Percentiles rank a stretch among this genome's conserved stretches.
These are phyloP conservation scores for Pleodorina starrii DNA, from an alignment of 139 green algal genomes.

Conservation along the genomic window DNA sequence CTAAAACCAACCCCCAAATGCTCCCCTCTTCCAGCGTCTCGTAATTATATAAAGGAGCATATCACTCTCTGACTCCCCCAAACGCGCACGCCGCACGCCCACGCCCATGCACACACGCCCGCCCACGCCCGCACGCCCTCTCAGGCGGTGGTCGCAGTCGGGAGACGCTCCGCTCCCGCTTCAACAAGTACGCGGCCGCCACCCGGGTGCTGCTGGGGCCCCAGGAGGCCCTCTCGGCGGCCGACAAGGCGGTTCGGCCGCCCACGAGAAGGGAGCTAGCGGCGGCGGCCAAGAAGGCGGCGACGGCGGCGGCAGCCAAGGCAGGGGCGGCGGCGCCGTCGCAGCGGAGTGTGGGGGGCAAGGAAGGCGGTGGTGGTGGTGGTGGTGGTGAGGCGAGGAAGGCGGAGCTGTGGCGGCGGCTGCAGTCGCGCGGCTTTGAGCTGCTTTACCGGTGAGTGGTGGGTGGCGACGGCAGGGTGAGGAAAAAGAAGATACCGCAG, in stretches of 20 bases:
- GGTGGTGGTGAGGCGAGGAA: not conserved
- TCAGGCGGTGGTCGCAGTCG: not conserved
- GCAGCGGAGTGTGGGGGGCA: not conserved
- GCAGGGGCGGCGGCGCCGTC: not conserved
- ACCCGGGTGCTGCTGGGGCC: not conserved
- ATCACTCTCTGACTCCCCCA: no score
- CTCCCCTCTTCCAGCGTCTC: no score
- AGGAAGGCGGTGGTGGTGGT: not conserved
- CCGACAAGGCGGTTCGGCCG: not conserved
- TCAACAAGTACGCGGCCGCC: slow-evolving; percentile 37
- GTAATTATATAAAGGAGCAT: no score
- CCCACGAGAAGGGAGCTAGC: not conserved
- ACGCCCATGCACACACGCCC: no score
- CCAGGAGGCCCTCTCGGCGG: not conserved
- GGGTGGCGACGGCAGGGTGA: no score
- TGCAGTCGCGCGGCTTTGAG: slow-evolving; percentile 33
- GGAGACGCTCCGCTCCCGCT: slow-evolving; percentile 23
- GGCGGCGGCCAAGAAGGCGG: not conserved
- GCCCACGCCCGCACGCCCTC: no score
- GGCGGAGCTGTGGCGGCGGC: slow-evolving; percentile 30
- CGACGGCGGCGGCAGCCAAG: not conserved
- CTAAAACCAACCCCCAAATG: no score
- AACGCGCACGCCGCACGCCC: no score
- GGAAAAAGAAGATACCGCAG: no score
- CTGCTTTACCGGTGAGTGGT: slow-evolving; percentile 23